Conservation (phyloP, 2,329 filamentous ascomycete species). For the Beauveria asiatica region DNA sequence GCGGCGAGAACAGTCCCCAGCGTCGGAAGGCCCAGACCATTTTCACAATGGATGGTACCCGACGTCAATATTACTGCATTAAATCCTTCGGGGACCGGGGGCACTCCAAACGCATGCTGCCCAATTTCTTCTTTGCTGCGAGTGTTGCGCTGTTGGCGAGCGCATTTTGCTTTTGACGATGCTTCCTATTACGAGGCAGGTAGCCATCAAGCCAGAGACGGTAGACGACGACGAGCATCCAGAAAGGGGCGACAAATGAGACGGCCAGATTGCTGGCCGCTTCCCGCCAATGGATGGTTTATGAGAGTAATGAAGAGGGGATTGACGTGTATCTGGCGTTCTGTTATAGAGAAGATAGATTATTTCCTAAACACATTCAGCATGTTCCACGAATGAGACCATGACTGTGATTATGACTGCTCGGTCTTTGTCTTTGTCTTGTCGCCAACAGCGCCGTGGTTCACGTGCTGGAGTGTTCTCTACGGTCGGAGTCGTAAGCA, state of each 20-base stretch:
- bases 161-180: neutral
- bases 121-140: neutral
- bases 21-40: neutral
- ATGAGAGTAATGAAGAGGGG: neutral
- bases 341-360: constrained; percentile 9
- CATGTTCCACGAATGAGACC: constrained; percentile 3
- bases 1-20: neutral
- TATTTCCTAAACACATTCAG: neutral
- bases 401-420: neutral
- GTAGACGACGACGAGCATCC: neutral
- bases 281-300: neutral
- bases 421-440: neutral
- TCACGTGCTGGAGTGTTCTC: neutral
- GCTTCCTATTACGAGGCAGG: neutral
- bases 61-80: too few relatives aligned
- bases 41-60: neutral
- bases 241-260: neutral
- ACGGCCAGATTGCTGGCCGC: neutral
- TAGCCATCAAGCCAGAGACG: neutral
- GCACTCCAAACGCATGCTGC: neutral
- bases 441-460: neutral
- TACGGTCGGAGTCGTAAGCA: neutral
- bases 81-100: neutral
- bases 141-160: neutral
- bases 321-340: constrained; percentile 8